Conservation (phyloP, 1,284 basidiomycete genomes). For the Puccinia triticina region DNA sequence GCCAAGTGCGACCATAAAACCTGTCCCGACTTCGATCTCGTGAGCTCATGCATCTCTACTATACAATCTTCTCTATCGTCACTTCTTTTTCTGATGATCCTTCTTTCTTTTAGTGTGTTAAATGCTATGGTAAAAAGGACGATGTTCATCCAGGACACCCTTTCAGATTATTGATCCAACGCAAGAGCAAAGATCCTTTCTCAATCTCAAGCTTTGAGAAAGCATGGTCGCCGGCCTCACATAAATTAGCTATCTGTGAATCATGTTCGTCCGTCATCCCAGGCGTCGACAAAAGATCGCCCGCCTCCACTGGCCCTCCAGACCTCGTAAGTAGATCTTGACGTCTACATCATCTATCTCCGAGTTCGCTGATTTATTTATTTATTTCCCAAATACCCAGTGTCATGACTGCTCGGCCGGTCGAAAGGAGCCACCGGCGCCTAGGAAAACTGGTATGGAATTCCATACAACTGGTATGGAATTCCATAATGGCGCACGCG, state of each 20-base stretch:
- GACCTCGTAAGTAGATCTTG: not conserved
- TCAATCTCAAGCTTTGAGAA: not conserved
- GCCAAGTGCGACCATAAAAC: slow-evolving; percentile 18
- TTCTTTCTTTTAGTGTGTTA: slow-evolving; percentile 21
- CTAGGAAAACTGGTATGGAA: too few species aligned
- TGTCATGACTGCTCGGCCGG: not conserved
- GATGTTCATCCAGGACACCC: slow-evolving; percentile 22
- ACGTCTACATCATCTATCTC: not conserved
- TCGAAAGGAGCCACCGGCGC: not conserved
- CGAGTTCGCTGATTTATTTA: not conserved
- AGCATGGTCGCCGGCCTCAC: not conserved
- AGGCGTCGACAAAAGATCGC: not conserved
- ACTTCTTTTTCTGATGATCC: slow-evolving; percentile 11
- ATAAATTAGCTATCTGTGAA: not conserved
- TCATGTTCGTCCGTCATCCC: not conserved
- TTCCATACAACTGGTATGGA: not conserved
- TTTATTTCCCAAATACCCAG: not conserved
- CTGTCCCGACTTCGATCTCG: slow-evolving; percentile 44
- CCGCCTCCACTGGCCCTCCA: not conserved
- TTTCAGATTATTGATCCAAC: slow-evolving; percentile 13
- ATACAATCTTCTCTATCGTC: not conserved
- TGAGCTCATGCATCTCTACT: slow-evolving; percentile 15
- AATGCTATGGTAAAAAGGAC: slow-evolving; percentile 13
- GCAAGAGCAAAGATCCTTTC: not conserved
- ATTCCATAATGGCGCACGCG: not conserved